Conservation (phyloP, 768 basidiomycete genomes). For the Austroboletus eburneus region DNA sequence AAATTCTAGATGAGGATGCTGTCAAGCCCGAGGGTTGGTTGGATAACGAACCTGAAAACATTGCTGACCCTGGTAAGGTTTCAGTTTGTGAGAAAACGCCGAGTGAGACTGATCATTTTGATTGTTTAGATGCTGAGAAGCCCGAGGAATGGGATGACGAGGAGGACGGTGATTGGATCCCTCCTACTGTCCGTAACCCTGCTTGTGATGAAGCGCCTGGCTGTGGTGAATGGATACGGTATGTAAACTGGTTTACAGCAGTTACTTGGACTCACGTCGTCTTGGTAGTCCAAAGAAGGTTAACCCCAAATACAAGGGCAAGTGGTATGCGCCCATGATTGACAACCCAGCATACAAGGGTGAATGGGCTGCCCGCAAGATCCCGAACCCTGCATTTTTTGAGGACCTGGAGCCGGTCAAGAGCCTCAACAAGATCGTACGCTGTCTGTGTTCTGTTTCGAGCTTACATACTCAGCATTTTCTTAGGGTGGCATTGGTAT, state of each 20-base stretch:
- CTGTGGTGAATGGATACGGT: conserved; percentile 94
- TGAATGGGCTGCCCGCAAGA: conserved; percentile 87
- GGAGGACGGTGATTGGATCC: conserved; percentile 98
- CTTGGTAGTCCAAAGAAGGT: conserved; percentile 67
- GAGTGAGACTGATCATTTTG: background rate
- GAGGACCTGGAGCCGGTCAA: conserved; percentile 83
- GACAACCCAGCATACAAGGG: conserved; percentile 99
- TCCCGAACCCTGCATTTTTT: conserved; percentile 87
- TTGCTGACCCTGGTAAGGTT: conserved; percentile 80
- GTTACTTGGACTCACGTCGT: background rate
- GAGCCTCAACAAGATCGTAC: conserved; percentile 78
- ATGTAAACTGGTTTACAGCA: background rate
- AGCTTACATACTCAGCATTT: conserved; percentile 1
- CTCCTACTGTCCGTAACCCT: conserved; percentile 86
- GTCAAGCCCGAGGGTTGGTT: conserved; percentile 95
- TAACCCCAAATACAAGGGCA: conserved; percentile 97
- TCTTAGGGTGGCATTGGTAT: conserved; percentile 87
- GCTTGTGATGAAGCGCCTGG: conserved; percentile 87
- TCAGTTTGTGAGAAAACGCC: background rate
- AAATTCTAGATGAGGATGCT: conserved; percentile 84
- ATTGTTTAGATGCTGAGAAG: conserved; percentile 68
- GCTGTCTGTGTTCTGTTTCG: conserved; percentile 19
- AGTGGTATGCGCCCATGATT: conserved; percentile 92
- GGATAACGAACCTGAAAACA: conserved; percentile 71
- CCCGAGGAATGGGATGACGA: conserved; percentile 99